Base-by-base conservation (phyloP, 441 rosid genomes). In the Gossypium aridum region DNA sequence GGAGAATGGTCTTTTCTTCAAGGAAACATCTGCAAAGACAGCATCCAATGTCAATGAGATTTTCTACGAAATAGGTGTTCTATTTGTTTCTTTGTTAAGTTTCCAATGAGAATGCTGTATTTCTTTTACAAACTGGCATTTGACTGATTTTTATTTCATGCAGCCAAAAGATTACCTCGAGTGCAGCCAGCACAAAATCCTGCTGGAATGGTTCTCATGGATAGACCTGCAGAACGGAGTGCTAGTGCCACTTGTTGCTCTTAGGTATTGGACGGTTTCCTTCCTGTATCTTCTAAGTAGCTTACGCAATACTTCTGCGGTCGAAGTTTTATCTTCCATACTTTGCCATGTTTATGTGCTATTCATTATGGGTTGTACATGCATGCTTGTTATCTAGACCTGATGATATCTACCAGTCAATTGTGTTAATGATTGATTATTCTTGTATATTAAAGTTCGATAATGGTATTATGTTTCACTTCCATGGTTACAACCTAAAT, bases 11-110 rank as follows among this genome's bases (percentile, higher is more conserved):
- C 96, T 96, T 75, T 96, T 96, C 91, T 96, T 93, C 79, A 87
- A 90, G 93, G 99, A 96, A 84, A 93, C 97, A 47, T 96, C 98
- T 57, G 99, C 98, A 3, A 96, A 96, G 86, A 90, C 97, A 45
- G 97, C 99, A 19, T 31, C 85, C 47, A 93, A 96, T 75, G 98
- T 93, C 59, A 93, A 93, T 72, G 98, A 93, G 64, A 83, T 92
- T 70, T 96, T 96, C 81, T 82, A 90, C 66, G 99, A 96, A 85
- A 93, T 96, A 74, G 99, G 99, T 93, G 77, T 2, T 34, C 14
- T 14, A 3, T 5, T 61, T 16, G 39, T 67, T 67, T 4, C 49
- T 64, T 31, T 45, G 7, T 7, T 14, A 47, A 62, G 77, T 75
- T 66, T 70, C 13, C 66, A 66, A 62, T 3, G 62, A 19, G 62